phyloP scores from a whole-genome alignment of 2,329 filamentous ascomycete species.

The Pseudonectria buxi region DNA sequence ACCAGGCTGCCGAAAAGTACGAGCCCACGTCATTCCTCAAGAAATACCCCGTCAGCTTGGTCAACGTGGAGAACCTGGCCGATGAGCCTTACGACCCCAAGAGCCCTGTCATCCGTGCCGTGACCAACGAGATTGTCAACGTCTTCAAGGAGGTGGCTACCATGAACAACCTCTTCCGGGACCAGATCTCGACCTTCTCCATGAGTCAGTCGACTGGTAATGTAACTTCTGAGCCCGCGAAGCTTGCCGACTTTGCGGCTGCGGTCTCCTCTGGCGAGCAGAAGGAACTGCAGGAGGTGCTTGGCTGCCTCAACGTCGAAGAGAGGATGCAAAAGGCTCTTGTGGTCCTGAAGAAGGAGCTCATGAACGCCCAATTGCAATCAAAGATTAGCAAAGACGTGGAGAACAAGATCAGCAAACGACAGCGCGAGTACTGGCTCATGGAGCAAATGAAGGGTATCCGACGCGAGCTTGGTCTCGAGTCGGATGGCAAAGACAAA shows the following conservation, averaged over 20 bases:
- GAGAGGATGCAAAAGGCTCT: conserved; percentile 87
- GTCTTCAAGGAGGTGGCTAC: conserved; percentile 96
- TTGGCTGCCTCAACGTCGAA: conserved; percentile 84
- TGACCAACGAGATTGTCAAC: conserved; percentile 97
- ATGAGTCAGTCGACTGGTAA: conserved; percentile 94
- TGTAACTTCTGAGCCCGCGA: conserved; percentile 88
- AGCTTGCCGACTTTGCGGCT: conserved; percentile 93
- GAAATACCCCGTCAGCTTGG: conserved; percentile 86
- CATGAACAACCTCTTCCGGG: conserved; percentile 89
- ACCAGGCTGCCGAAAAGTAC: conserved; percentile 50
- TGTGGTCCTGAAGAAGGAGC: conserved; percentile 90
- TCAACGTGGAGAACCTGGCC: conserved; percentile 86
- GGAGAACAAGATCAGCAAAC: conserved; percentile 93
- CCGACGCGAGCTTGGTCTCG: conserved; percentile 86
- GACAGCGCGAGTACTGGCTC: conserved; percentile 95
- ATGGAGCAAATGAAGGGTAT: conserved; percentile 99
- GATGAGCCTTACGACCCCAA: conserved; percentile 90
- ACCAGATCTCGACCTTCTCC: conserved; percentile 95
- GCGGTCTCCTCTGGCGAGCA: conserved; percentile 94
- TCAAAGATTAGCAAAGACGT: conserved; percentile 98
- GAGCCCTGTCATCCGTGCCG: conserved; percentile 78
- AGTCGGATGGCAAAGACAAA: conserved; percentile 97
- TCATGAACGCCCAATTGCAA: conserved; percentile 95
- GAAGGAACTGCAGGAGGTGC: conserved; percentile 83
- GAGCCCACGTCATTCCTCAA: conserved; percentile 87